Evolutionary conservation across 2,329 filamentous ascomycete genomes (phyloP).

Genomic region (Aspergillus quadrilineatus): DNA sequence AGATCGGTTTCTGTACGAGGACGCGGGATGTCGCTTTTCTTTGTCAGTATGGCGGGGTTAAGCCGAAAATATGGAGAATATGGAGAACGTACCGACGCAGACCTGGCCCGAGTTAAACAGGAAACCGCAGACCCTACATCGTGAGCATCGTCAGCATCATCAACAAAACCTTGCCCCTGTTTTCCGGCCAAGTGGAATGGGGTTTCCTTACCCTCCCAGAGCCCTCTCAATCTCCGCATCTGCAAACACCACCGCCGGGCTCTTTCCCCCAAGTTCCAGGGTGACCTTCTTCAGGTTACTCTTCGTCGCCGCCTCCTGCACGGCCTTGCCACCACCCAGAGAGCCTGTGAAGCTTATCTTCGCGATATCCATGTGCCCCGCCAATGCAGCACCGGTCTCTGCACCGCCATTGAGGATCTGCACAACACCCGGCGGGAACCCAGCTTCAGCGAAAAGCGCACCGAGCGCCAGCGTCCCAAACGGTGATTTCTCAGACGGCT

Average conservation of each 20-base stretch:
- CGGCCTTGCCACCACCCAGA: slow-evolving; percentile 25
- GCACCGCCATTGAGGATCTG: slow-evolving; percentile 38
- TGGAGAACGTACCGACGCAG: slow-evolving; percentile 14
- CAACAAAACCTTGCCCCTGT: no score
- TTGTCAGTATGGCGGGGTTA: neutral
- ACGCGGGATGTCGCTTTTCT: slow-evolving; percentile 22
- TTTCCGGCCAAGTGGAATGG: no score
- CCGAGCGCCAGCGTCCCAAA: slow-evolving; percentile 38
- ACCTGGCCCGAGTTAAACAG: slow-evolving; percentile 23
- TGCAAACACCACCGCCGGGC: slow-evolving; percentile 28
- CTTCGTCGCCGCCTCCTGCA: slow-evolving; percentile 44
- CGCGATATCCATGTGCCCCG: slow-evolving; percentile 31
- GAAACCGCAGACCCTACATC: slow-evolving; percentile 13
- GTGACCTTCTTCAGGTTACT: slow-evolving; percentile 31
- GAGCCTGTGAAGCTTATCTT: slow-evolving; percentile 38
- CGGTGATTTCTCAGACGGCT: slow-evolving; percentile 48
- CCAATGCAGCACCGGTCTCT: slow-evolving; percentile 38
- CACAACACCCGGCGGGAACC: slow-evolving; percentile 48
- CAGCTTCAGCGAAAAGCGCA: slow-evolving; percentile 40
- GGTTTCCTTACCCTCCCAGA: slow-evolving; percentile 9
- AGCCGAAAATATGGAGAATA: neutral
- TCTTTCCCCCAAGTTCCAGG: slow-evolving; percentile 33
- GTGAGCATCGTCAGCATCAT: no score
- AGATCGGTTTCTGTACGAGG: slow-evolving; percentile 23
- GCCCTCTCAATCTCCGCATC: slow-evolving; percentile 32